A percentile compares a stretch with the other conserved stretches of the same genome.
phyloP scores from a whole-genome alignment of 768 basidiomycete species.

The Agaricus bisporus region DNA sequence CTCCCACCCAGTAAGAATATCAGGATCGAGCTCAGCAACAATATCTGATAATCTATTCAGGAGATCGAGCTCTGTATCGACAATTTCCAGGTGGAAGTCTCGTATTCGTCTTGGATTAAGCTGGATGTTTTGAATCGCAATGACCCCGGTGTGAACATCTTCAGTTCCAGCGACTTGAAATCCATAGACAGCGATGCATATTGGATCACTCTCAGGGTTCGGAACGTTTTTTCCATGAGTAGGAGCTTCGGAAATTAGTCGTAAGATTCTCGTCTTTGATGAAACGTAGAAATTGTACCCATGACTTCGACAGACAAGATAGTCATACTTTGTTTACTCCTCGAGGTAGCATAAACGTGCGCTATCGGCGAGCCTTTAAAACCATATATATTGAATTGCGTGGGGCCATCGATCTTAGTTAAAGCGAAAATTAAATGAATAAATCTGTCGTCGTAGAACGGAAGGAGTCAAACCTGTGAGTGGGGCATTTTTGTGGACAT shows the following conservation, averaged over 20 bases:
- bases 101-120: constrained; percentile 37
- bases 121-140: constrained; percentile 42
- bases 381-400: constrained; percentile 68
- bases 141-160: constrained; percentile 36
- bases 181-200: constrained; percentile 70
- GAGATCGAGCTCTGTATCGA: constrained; percentile 71
- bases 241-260: constrained; percentile 36
- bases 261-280: not conserved
- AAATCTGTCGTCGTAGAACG: not conserved
- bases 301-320: constrained; percentile 82
- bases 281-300: constrained; percentile 38
- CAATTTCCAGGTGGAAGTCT: constrained; percentile 40
- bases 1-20: constrained; percentile 91
- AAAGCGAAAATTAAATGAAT: not conserved
- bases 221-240: constrained; percentile 56
- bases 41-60: constrained; percentile 73
- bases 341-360: constrained; percentile 17
- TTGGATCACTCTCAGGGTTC: constrained; percentile 57
- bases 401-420: constrained; percentile 60
- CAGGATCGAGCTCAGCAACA: constrained; percentile 77
- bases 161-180: constrained; percentile 47
- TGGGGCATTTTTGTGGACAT: constrained; percentile 17
- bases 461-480: constrained; percentile 44
- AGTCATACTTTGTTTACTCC: constrained; percentile 71
- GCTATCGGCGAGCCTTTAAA: constrained; percentile 48